Base-by-base conservation (phyloP, 805 yeast species). In the Kodamaea nitidulidarum region DNA sequence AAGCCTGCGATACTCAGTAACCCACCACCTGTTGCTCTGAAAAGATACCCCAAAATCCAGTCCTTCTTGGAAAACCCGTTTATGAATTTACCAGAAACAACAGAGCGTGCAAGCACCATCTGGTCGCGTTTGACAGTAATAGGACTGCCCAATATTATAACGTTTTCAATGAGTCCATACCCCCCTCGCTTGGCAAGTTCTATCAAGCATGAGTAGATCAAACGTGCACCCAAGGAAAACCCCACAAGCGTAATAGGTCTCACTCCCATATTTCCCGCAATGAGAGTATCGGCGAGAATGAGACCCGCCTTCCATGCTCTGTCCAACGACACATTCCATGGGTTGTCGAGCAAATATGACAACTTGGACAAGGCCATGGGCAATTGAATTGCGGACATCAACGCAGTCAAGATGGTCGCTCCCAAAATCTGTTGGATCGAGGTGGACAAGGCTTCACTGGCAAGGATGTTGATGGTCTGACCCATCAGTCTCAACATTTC, bases 251-350 rank as follows among this genome's bases (percentile, higher is more conserved):
- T 91, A 1, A 88, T 77, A 1, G 98, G 98, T 31, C 98, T 67
- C 12, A 84, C 87, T 7, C 98, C 98, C 50, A 93, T 67, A 58
- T 90, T 91, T 31, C 95, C 81, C 17, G 88, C 75, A 42, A 90
- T 78, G 30, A 93, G 65, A 0, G 96, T 88, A 57, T 93, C 98
- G 0, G 98, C 98, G 37, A 93, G 61, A 32, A 93, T 80, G 40
- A 79, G 67, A 4, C 98, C 98, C 0, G 97, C 95, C 31, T 88
- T 75, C 98, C 97, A 91, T 0, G 98, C 98, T 43, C 98, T 74
- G 60, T 91, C 98, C 42, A 93, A 67, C 0, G 98, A 90, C 4
- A 93, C 98, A 55, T 84, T 91, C 98, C 98, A 93, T 0, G 98
- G 98, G 53, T 93, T 93, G 54, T 93, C 98, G 18, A 93, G 71